Conservation (phyloP, 495 filamentous ascomycete species). For the Aspergillus funiculosus region DNA sequence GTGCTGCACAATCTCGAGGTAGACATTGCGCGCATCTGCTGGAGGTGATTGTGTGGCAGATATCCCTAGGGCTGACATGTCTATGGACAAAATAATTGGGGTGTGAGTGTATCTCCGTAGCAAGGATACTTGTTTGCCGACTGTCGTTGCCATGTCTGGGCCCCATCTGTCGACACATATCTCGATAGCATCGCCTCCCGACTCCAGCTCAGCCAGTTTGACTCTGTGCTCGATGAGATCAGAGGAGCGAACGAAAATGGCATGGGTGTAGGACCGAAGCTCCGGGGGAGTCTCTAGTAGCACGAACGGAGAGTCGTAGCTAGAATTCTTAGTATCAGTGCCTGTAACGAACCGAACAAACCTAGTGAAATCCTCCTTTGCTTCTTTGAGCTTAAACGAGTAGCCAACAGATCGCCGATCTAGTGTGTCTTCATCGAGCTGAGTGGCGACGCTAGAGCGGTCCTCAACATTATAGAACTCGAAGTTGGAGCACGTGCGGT, state of each 20-base stretch:
- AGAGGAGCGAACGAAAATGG: conserved; percentile 57
- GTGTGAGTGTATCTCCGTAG: conserved; percentile 53
- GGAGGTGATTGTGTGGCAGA: conserved; percentile 20
- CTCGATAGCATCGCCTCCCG: conserved; percentile 67
- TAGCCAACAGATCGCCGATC: conserved; percentile 47
- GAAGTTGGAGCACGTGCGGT: conserved; percentile 66
- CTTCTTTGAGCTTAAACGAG: conserved; percentile 65
- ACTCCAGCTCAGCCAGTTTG: conserved; percentile 59
- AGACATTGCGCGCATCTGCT: conserved; percentile 13
- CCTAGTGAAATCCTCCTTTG: conserved; percentile 66
- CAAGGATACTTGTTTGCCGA: conserved; percentile 42
- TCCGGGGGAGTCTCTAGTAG: conserved; percentile 63
- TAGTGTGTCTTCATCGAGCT: conserved; percentile 28
- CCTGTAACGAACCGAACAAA: conserved; percentile 64
- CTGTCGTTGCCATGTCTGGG: conserved; percentile 37
- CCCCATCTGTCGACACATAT: conserved; percentile 61
- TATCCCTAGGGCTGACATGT: conserved; percentile 43
- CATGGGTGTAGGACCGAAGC: conserved; percentile 59
- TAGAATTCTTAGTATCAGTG: conserved; percentile 46
- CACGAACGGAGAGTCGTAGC: conserved; percentile 67
- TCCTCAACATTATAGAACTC: conserved; percentile 73
- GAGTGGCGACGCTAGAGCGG: conserved; percentile 23
- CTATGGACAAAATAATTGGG: conserved; percentile 65
- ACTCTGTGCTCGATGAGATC: conserved; percentile 49
- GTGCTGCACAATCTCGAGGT: conserved; percentile 52